Evolutionary conservation across 2,329 filamentous ascomycete genomes (phyloP).

Genomic region (Aurifilum marmelostoma): DNA sequence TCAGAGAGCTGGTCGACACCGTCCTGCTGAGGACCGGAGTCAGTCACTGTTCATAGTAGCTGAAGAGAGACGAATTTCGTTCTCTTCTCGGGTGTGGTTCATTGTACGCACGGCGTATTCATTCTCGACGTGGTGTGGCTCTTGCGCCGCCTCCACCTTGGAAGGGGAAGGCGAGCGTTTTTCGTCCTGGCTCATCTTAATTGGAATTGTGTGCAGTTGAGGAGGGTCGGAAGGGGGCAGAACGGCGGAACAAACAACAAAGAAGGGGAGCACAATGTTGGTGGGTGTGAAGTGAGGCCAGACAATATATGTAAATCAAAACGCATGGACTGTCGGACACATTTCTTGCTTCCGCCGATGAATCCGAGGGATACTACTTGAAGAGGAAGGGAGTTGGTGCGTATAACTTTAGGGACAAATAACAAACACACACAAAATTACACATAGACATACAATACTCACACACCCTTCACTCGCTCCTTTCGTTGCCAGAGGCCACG

Average conservation of each 20-base stretch:
- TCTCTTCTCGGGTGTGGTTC: background rate
- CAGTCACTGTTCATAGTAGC: background rate
- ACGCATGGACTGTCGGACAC: constrained; percentile 3
- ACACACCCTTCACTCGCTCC: background rate
- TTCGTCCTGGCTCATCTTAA: constrained; percentile 23
- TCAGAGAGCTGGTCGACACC: constrained; percentile 38
- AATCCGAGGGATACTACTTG: background rate
- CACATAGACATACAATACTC: background rate
- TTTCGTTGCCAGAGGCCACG: background rate
- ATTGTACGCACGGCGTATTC: constrained; percentile 17
- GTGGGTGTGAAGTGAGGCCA: background rate
- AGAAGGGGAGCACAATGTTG: background rate
- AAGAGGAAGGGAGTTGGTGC: background rate
- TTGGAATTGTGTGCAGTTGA: background rate
- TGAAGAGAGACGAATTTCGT: too few relatives aligned
- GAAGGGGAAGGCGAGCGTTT: constrained; percentile 16
- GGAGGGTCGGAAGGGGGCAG: background rate
- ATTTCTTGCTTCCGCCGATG: constrained; percentile 17
- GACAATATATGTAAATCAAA: constrained; percentile 12
- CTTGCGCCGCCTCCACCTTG: constrained; percentile 22
- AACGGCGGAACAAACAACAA: background rate
- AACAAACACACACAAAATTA: background rate
- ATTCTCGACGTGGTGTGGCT: constrained; percentile 4
- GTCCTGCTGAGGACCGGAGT: constrained; percentile 6
- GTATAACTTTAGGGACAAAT: background rate